Conservation (phyloP, 2,329 filamentous ascomycete species). For the Ploettnerulaceae sp. region DNA sequence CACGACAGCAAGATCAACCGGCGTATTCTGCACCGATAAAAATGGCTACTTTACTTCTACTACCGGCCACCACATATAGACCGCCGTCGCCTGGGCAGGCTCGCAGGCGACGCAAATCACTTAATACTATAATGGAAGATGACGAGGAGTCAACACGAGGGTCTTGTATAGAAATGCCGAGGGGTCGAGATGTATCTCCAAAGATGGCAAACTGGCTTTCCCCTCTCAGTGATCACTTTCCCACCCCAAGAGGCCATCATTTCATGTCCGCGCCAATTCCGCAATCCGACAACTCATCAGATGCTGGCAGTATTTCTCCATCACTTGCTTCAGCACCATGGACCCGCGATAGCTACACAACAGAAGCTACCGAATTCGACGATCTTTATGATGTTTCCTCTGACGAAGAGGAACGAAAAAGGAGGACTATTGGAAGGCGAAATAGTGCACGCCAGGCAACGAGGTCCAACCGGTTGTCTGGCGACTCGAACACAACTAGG, state of each 20-base stretch:
- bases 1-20: slow-evolving; percentile 15
- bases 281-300: slow-evolving; percentile 48
- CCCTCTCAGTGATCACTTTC: slow-evolving; percentile 55
- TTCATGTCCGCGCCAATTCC: slow-evolving; percentile 59
- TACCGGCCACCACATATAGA: slow-evolving; percentile 46
- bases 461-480: slow-evolving; percentile 29
- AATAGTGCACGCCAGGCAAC: slow-evolving; percentile 31
- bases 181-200: slow-evolving; percentile 37
- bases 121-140: slow-evolving; percentile 64
- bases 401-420: slow-evolving; percentile 61
- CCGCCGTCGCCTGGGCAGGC: slow-evolving; percentile 50
- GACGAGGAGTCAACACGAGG: slow-evolving; percentile 34
- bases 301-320: slow-evolving; percentile 49
- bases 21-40: slow-evolving; percentile 22
- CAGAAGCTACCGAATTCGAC: slow-evolving; percentile 71
- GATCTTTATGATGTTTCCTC: slow-evolving; percentile 78
- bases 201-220: slow-evolving; percentile 38
- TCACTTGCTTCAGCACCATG: slow-evolving; percentile 54
- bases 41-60: slow-evolving; percentile 37
- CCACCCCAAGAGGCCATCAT: slow-evolving; percentile 63
- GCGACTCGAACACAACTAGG: slow-evolving; percentile 23
- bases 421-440: slow-evolving; percentile 36
- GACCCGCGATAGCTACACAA: slow-evolving; percentile 57
- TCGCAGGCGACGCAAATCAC: slow-evolving; percentile 43
- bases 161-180: slow-evolving; percentile 27